Conservation (phyloP, 2,329 filamentous ascomycete species). For the Dactylonectria estremocensis region DNA sequence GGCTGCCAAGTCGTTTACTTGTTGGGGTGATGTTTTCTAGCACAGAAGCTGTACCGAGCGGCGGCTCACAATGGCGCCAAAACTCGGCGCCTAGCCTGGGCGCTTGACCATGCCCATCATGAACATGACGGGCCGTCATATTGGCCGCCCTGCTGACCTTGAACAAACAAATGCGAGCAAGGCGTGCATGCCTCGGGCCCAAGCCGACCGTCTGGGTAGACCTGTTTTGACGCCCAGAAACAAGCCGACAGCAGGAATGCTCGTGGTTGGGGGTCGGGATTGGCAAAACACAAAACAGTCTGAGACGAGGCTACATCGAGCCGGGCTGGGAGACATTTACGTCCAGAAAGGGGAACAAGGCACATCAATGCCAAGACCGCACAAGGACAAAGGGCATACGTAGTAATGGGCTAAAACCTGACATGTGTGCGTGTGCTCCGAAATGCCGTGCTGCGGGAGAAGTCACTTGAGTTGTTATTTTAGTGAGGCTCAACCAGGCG, state of each 20-base stretch:
- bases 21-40: background rate
- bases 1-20: background rate
- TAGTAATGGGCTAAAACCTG: background rate
- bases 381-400: background rate
- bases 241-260: background rate
- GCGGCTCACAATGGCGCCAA: too few species aligned
- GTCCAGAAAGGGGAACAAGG: background rate
- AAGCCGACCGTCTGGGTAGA: background rate
- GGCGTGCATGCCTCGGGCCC: background rate
- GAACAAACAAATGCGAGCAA: too few species aligned
- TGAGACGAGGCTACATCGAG: background rate
- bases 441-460: too few species aligned
- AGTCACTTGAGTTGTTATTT: background rate
- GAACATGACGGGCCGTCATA: background rate
- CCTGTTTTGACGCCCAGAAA: background rate
- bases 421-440: too few species aligned
- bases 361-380: slow-evolving; percentile 3
- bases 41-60: background rate
- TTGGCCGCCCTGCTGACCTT: too few species aligned
- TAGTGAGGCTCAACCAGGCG: slow-evolving; percentile 23
- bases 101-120: background rate
- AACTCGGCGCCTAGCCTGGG: background rate
- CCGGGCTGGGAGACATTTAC: background rate
- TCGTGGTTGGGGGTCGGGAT: background rate
- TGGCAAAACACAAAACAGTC: background rate